Evolutionary conservation across 352 stramenopile species (phyloP).

Genomic region (Phytophthora tentaculata): DNA sequence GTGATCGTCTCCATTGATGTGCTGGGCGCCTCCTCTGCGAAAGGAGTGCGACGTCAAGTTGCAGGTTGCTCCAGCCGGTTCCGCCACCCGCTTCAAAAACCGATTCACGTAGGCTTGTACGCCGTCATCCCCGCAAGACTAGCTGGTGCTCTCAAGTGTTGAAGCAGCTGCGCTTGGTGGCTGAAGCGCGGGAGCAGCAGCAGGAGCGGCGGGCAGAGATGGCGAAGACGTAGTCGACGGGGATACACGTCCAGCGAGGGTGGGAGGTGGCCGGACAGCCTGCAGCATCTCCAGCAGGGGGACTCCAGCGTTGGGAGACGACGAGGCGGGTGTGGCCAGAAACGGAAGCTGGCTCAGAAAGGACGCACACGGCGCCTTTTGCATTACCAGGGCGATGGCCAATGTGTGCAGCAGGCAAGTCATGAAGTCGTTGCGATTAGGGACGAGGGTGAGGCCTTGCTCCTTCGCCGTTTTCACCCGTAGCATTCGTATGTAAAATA

Average conservation of each 20-base stretch:
- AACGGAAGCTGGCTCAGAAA: background rate
- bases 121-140: too few species aligned
- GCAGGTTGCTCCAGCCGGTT: constrained; percentile 15
- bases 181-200: background rate
- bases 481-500: too few species aligned
- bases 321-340: background rate
- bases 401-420: too few species aligned
- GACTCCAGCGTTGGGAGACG: background rate
- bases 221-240: background rate
- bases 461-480: too few species aligned
- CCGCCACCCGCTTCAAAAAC: too few species aligned
- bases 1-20: constrained; percentile 14
- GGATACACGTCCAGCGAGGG: too few species aligned
- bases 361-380: background rate
- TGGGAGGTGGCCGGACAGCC: too few species aligned
- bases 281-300: background rate
- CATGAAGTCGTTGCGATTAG: too few species aligned
- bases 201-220: background rate
- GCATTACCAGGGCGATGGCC: background rate
- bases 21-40: constrained; percentile 29
- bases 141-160: too few species aligned
- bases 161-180: too few species aligned
- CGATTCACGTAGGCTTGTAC: too few species aligned
- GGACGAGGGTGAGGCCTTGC: too few species aligned
- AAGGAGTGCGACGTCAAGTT: constrained; percentile 40